Base-by-base conservation (phyloP, 805 yeast genomes). In the Blastobotrys muscicola region DNA sequence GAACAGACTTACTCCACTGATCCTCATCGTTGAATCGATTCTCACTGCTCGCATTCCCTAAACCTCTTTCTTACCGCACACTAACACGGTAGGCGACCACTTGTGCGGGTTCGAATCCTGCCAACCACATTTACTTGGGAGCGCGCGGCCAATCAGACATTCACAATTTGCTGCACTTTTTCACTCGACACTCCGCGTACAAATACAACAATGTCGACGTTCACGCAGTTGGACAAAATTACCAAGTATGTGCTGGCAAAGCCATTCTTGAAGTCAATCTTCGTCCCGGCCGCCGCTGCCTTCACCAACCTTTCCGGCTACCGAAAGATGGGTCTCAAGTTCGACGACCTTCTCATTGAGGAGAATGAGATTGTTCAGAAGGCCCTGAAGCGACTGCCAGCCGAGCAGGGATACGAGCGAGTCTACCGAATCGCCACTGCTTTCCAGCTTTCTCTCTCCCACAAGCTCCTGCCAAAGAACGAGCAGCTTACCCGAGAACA, bases 371-470 rank as follows among this genome's bases (percentile, higher is more conserved):
- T 78, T 44, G 75, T 82, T 69, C 90, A 86, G 71, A 85, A 78
- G 61, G 97, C 97, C 44, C 70, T 92, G 49, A 67, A 76, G 51
- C 85, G 98, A 76, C 71, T 92, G 59, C 94, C 96, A 53, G 76
- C 76, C 41, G 78, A 77, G 43, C 95, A 82, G 65, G 69, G 78
- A 36, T 92, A 90, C 67, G 86, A 94, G 51, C 85, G 98, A 73
- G 82, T 82, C 62, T 92, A 72, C 78, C 85, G 98, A 74, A 75
- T 85, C 52, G 72, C 90, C 53, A 85, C 94, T 54, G 96, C 97
- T 50, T 89, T 82, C 64, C 98, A 92, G 73, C 74, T 78, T 45
- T 75, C 89, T 39, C 72, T 89, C 54, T 72, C 89, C 45, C 94
- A 86, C 65, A 87, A 84, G 59, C 67, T 92, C 49, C 75, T 92